A percentile compares a stretch with the other conserved stretches of the same genome.
These are phyloP conservation scores for Trametes cinnabarina DNA, from an alignment of 768 basidiomycete species.

Conservation along the genomic window DNA sequence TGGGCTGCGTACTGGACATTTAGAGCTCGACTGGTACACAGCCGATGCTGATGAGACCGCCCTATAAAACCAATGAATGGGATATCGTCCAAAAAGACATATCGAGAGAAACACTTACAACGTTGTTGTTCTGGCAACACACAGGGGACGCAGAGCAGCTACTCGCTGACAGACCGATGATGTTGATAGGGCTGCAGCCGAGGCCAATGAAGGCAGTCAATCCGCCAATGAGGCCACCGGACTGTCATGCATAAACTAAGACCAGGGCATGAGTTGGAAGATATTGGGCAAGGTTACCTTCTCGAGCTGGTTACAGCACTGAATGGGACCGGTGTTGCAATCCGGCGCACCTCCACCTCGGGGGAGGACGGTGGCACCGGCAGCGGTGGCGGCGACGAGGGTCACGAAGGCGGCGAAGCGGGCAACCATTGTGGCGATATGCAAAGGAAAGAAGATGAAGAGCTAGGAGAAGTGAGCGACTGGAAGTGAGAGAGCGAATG, in stretches of 20 bases:
- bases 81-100: conserved; percentile 8
- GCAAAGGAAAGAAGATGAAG: neutral
- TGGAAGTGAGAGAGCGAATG: neutral
- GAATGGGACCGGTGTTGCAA: conserved; percentile 14
- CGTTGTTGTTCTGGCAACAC: conserved; percentile 26
- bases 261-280: too few relatives aligned
- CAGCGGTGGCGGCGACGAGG: conserved; percentile 2
- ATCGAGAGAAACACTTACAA: conserved; percentile 19
- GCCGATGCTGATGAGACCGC: conserved; percentile 21
- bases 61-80: conserved; percentile 11
- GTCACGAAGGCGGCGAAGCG: conserved; percentile 4
- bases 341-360: neutral
- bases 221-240: neutral
- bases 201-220: conserved; percentile 22
- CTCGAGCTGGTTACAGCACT: conserved; percentile 9
- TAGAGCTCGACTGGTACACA: conserved; percentile 20
- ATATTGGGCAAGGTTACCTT: too few relatives aligned
- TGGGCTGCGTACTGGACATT: too few relatives aligned
- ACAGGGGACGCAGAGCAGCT: conserved; percentile 14
- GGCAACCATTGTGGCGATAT: conserved; percentile 6
- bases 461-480: neutral
- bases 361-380: conserved; percentile 1
- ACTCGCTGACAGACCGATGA: conserved; percentile 14
- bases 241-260: too few relatives aligned
- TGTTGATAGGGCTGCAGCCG: conserved; percentile 24